Conservation (phyloP, 2,329 filamentous ascomycete genomes). For the Arthrinium puccinioides region DNA sequence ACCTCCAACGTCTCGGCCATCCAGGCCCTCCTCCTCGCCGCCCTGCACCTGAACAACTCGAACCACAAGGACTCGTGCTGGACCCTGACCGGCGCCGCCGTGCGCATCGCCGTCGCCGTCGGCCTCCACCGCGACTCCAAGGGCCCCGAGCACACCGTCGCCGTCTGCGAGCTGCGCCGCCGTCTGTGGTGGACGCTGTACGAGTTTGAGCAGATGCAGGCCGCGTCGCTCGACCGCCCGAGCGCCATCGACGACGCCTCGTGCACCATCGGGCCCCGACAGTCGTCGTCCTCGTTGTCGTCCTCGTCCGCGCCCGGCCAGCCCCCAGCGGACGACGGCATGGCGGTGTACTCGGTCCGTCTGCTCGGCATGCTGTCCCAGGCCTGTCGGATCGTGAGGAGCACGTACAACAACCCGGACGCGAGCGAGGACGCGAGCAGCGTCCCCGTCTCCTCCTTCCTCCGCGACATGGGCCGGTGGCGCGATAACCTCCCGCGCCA, state of each 20-base stretch:
- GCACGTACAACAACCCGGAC: conserved; percentile 5
- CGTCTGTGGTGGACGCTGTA: conserved; percentile 27
- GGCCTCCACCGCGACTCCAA: conserved; percentile 30
- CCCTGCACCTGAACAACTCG: conserved; percentile 35
- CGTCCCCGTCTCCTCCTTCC: conserved; percentile 28
- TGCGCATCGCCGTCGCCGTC: conserved; percentile 34
- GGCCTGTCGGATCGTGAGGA: conserved; percentile 28
- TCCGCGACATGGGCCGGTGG: conserved; percentile 31
- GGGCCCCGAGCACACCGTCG: background rate
- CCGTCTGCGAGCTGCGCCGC: conserved; percentile 17
- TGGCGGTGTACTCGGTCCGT: conserved; percentile 25
- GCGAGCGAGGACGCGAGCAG: conserved; percentile 26
- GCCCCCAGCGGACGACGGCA: background rate
- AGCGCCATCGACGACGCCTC: conserved; percentile 31
- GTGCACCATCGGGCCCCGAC: conserved; percentile 14
- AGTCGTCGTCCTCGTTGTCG: background rate
- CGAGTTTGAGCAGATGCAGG: conserved; percentile 29
- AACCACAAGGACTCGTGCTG: conserved; percentile 32
- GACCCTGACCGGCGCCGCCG: conserved; percentile 34
- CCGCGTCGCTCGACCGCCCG: conserved; percentile 33
- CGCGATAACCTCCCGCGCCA: conserved; percentile 27
- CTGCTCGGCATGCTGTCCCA: conserved; percentile 27
- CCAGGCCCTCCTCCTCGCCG: conserved; percentile 32
- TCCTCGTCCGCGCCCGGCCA: background rate
- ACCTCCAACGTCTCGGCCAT: conserved; percentile 32